Conservation (phyloP, 139 green algal genomes). For the Closterium sp. region DNA sequence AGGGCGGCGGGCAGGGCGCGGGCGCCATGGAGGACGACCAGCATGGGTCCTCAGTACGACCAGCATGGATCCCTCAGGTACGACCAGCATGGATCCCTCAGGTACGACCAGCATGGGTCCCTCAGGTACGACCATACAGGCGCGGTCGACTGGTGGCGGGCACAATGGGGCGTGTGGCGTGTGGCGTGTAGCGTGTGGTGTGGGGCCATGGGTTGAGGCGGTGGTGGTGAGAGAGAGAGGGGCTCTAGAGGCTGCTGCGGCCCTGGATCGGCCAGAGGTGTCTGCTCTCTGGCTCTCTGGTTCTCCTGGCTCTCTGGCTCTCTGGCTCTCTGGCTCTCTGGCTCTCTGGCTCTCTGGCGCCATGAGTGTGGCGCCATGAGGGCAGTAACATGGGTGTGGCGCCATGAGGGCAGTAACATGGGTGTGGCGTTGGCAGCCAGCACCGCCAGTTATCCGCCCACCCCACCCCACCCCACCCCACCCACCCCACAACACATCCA, state of each 20-base stretch:
- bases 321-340: neutral
- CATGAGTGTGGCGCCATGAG: no score
- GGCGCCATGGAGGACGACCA: neutral
- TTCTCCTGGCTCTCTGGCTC: neutral
- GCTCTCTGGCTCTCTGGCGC: no score
- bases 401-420: no score
- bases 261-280: neutral
- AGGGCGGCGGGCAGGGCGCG: conserved; percentile 3
- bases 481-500: no score
- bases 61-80: neutral
- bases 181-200: no score
- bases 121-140: neutral
- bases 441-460: neutral
- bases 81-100: neutral
- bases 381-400: no score
- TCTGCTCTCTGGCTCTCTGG: neutral
- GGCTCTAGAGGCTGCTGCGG: neutral
- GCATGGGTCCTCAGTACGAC: neutral
- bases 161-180: neutral
- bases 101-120: no score
- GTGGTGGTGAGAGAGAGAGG: neutral
- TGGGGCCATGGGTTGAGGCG: neutral
- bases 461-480: neutral
- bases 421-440: no score
- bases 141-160: neutral